Conservation (phyloP, 176 grass and related monocot species). For the Puya raimondii region DNA sequence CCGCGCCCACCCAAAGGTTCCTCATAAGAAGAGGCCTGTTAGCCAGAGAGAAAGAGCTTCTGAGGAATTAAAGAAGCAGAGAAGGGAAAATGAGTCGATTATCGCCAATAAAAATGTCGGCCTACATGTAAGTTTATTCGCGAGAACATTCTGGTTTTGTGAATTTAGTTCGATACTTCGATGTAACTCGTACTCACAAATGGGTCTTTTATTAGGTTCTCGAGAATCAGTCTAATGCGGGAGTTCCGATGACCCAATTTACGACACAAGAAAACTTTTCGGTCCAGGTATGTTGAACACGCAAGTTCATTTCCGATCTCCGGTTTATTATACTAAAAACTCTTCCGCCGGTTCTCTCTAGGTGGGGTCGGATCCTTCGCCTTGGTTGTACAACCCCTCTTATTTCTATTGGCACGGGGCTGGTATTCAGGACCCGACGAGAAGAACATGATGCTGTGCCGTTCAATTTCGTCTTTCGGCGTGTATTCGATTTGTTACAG, state of each 20-base stretch:
- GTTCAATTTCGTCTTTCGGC: neutral
- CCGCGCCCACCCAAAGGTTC: neutral
- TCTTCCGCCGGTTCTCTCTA: neutral
- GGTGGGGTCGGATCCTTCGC: neutral
- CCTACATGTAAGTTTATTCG: neutral
- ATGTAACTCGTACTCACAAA: neutral
- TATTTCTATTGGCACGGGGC: neutral
- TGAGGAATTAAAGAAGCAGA: neutral
- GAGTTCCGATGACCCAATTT: neutral
- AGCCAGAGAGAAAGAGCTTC: constrained; percentile 3
- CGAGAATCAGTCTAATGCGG: neutral
- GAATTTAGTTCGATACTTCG: neutral
- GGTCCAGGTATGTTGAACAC: neutral
- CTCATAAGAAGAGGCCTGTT: neutral
- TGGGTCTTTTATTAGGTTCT: neutral
- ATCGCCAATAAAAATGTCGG: neutral
- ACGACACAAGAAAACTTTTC: neutral
- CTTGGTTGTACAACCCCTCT: neutral
- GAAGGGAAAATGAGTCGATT: neutral
- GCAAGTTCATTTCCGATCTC: neutral
- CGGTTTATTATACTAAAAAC: neutral
- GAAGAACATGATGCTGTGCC: neutral
- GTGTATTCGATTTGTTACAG: neutral
- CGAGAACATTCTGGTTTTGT: neutral
- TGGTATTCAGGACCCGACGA: neutral